A percentile compares a stretch with the other conserved stretches of the same genome.
Evolutionary conservation across 805 yeast species (phyloP).

Genomic region (Kazachstania psychrophila): DNA sequence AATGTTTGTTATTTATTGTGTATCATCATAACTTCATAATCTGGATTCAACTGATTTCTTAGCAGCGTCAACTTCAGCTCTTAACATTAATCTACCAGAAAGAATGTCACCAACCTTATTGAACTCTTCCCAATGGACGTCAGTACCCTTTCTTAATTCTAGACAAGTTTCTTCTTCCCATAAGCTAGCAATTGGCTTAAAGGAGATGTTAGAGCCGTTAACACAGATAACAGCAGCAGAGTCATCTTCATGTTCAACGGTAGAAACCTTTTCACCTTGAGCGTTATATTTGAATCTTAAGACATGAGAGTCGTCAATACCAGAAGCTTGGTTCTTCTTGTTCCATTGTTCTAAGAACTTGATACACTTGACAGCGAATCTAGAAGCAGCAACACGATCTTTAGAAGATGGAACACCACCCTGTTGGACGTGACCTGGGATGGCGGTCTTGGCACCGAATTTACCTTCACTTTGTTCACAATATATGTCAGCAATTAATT

Average conservation of each 20-base stretch:
- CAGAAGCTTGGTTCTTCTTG: constrained; percentile 25
- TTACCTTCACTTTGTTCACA: constrained; percentile 65
- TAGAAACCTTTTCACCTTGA: constrained; percentile 40
- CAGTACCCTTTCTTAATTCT: constrained; percentile 53
- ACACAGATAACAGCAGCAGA: constrained; percentile 60
- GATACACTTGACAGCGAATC: constrained; percentile 84
- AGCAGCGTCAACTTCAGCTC: constrained; percentile 32
- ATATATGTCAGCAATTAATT: constrained; percentile 74
- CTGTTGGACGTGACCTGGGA: constrained; percentile 98
- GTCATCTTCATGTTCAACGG: constrained; percentile 35
- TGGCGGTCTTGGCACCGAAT: constrained; percentile 88
- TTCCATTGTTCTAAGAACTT: constrained; percentile 72
- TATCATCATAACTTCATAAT: constrained; percentile 4
- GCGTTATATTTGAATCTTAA: constrained; percentile 42
- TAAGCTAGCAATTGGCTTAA: constrained; percentile 46
- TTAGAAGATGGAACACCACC: constrained; percentile 93
- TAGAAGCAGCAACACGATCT: constrained; percentile 82
- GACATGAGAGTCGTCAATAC: constrained; percentile 33
- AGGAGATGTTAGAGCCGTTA: constrained; percentile 54
- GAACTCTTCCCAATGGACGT: constrained; percentile 60
- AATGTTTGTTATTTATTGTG: background rate
- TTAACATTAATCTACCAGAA: constrained; percentile 56
- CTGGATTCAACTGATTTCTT: background rate
- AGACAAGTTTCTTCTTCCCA: constrained; percentile 56
- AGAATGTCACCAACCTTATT: constrained; percentile 54